Percentiles rank a stretch among this genome's conserved stretches.
phyloP scores from a whole-genome alignment of 176 grass and related monocot genomes.

The Ensete ventricosum region DNA sequence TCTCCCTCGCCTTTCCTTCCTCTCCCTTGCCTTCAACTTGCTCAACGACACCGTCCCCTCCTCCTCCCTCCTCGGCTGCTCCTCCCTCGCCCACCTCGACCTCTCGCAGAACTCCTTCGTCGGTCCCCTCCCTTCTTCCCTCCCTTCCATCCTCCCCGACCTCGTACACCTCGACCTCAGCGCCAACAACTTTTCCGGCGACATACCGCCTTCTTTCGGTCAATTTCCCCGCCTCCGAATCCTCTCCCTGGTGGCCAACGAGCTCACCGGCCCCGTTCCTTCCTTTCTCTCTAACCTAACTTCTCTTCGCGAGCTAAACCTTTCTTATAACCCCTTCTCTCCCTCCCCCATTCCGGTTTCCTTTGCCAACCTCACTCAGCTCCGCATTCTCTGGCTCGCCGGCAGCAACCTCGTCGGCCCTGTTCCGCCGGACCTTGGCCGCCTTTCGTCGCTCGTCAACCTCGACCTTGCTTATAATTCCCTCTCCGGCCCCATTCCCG shows the following conservation, averaged over 20 bases:
- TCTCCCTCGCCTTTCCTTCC: conserved; percentile 13
- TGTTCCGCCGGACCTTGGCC: conserved; percentile 55
- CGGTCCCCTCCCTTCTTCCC: conserved; percentile 41
- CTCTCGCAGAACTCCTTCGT: conserved; percentile 39
- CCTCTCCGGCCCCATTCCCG: conserved; percentile 47
- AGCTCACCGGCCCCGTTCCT: conserved; percentile 46
- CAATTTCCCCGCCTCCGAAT: conserved; percentile 33
- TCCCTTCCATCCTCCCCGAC: conserved; percentile 29
- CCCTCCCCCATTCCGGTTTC: conserved; percentile 46
- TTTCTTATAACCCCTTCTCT: conserved; percentile 66
- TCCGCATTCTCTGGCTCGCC: conserved; percentile 51
- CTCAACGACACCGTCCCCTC: conserved; percentile 16
- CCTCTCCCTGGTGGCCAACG: conserved; percentile 46
- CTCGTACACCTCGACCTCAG: conserved; percentile 54
- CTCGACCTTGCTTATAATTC: conserved; percentile 66
- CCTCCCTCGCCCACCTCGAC: conserved; percentile 45
- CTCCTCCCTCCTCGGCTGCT: conserved; percentile 23
- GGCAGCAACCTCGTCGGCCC: conserved; percentile 45
- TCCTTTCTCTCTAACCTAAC: conserved; percentile 43
- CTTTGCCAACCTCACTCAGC: conserved; percentile 32
- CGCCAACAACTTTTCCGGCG: conserved; percentile 59
- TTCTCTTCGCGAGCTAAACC: conserved; percentile 34
- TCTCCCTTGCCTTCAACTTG: conserved; percentile 23
- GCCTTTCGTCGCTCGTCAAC: conserved; percentile 39
- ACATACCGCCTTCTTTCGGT: conserved; percentile 40